Base-by-base conservation (phyloP, 345 rosid genomes). In the Eucalyptus cloeziana region DNA sequence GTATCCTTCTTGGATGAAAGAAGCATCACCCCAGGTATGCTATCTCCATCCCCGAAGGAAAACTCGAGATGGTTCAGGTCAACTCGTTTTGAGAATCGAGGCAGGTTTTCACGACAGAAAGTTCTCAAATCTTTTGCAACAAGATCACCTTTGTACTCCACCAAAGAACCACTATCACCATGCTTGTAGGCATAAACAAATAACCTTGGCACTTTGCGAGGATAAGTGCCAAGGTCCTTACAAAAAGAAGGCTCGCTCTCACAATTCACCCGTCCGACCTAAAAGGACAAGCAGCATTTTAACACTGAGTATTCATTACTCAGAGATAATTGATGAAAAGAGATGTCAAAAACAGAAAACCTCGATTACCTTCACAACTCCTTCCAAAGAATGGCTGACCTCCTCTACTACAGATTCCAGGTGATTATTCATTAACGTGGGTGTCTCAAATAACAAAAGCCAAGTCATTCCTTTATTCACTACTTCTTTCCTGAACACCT, bases 211-310 rank as follows among this genome's bases (percentile, higher is more conserved):
- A 91, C 91, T 62, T 89, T 94, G 43, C 89, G 92, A 67, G 96
- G 97, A 87, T 83, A 89, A 52, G 94, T 87, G 80, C 93, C 94
- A 15, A 96, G 94, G 90, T 97, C 95, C 89, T 91, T 95, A 91
- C 99, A 98, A 37, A 95, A 92, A 87, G 96, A 94, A 5, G 89
- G 91, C 91, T 98, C 97, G 9, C 93, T 92, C 90, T 94, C 98
- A 88, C 99, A 98, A 87, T 96, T 95, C 88, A 97, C 67, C 52
- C 95, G 92, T 60, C 99, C 99, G 50, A 93, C 97, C 99, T 98
- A 89, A 56, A 37, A 80, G 24, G 51, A 64, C 85, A 86, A 89
- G 86, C 90, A 86, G 60, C 83, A 76, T 40, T 37, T 21, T 2
- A 76, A 37, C 47, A 76, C 83, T 76, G 83, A 37, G 83, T 37